Percentiles rank a stretch among this genome's conserved stretches.
phyloP scores from a whole-genome alignment of 441 rosid species.

The Bruguiera hainesii region DNA sequence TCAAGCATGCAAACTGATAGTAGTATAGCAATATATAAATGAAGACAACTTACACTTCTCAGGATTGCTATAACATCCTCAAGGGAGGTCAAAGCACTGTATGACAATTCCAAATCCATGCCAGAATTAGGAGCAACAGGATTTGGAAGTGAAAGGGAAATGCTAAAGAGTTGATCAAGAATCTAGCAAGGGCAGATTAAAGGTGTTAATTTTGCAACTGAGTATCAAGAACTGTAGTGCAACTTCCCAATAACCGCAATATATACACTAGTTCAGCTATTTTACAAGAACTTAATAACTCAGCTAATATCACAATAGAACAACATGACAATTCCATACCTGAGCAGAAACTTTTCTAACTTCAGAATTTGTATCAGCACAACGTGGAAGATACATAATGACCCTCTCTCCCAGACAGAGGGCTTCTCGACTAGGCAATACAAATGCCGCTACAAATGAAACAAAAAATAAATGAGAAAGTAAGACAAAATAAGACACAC shows the following conservation, averaged over 20 bases:
- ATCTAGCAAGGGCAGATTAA: constrained; percentile 44
- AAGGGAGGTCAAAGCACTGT: constrained; percentile 84
- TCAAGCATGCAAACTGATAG: constrained; percentile 17
- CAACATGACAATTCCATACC: constrained; percentile 43
- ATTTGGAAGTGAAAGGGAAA: constrained; percentile 90
- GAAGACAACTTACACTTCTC: constrained; percentile 67
- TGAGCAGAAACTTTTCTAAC: constrained; percentile 93
- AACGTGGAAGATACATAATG: constrained; percentile 92
- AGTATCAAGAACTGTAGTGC: too few relatives aligned
- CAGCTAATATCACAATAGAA: constrained; percentile 3
- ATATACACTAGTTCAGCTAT: constrained; percentile 12
- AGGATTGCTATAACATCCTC: constrained; percentile 98
- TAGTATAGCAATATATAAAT: constrained; percentile 11
- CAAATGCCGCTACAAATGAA: constrained; percentile 72
- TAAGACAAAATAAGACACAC: constrained; percentile 12
- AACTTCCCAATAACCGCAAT: too few relatives aligned
- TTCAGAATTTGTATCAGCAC: constrained; percentile 95
- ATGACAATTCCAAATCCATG: constrained; percentile 68
- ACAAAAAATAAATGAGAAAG: constrained; percentile 27
- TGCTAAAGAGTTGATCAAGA: constrained; percentile 95
- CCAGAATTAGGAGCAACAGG: constrained; percentile 50
- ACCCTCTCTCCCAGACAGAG: constrained; percentile 95
- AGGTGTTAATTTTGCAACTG: constrained; percentile 7
- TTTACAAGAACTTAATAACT: constrained; percentile 12
- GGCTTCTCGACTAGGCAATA: constrained; percentile 94